phyloP scores from a whole-genome alignment of 2,329 filamentous ascomycete species.

The Albifimbria verrucaria region DNA sequence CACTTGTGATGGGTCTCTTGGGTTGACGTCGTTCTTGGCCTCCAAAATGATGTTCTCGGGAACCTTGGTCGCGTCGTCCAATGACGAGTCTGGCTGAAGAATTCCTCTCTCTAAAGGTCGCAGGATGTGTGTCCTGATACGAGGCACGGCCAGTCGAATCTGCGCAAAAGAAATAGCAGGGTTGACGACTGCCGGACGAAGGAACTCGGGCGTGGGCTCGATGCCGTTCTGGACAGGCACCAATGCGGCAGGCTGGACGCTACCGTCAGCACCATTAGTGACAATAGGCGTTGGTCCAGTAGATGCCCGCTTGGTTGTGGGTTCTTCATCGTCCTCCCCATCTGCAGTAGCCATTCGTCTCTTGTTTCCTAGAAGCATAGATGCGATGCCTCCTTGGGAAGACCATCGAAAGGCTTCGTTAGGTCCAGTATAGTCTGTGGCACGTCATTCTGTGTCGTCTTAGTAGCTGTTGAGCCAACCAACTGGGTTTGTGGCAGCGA shows the following conservation, averaged over 20 bases:
- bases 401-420: conserved; percentile 87
- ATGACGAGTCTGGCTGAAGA: conserved; percentile 47
- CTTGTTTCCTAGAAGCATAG: conserved; percentile 90
- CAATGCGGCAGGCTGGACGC: conserved; percentile 67
- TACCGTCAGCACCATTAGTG: conserved; percentile 70
- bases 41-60: conserved; percentile 78
- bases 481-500: conserved; percentile 86
- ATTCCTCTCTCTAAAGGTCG: conserved; percentile 71
- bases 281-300: conserved; percentile 73
- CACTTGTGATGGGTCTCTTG: conserved; percentile 78
- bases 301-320: conserved; percentile 47
- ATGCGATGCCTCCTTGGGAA: conserved; percentile 82
- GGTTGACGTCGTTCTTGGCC: conserved; percentile 77
- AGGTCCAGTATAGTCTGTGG: conserved; percentile 85
- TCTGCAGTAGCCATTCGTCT: conserved; percentile 73
- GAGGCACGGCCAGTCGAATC: conserved; percentile 81
- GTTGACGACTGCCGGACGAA: conserved; percentile 83
- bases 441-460: conserved; percentile 62
- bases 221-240: conserved; percentile 57
- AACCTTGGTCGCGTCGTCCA: conserved; percentile 60
- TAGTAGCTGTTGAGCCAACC: conserved; percentile 69
- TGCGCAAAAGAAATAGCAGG: conserved; percentile 80
- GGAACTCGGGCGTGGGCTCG: conserved; percentile 72
- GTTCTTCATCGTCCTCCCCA: conserved; percentile 70
- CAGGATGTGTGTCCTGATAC: conserved; percentile 77